Conservation (phyloP, 2,329 filamentous ascomycete species). For the Colletotrichum lini region DNA sequence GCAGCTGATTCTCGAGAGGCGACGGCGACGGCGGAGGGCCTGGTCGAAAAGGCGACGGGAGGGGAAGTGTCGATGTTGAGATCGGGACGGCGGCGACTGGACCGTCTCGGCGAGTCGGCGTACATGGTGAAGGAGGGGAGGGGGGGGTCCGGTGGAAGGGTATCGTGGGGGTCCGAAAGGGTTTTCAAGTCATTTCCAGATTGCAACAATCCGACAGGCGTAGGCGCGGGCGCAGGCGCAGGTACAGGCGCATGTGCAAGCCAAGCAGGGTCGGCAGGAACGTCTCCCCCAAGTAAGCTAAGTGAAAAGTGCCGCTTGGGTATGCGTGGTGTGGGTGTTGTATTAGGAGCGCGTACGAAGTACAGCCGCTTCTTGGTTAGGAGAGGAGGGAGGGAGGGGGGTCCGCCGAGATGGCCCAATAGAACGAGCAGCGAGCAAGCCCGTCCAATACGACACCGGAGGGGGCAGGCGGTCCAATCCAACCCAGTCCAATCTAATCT, state of each 20-base stretch:
- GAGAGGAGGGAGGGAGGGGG: no score
- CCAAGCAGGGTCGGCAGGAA: background rate
- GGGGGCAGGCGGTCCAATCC: background rate
- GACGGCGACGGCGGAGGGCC: conserved; percentile 22
- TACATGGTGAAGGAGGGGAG: conserved; percentile 33
- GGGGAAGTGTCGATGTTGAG: conserved; percentile 44
- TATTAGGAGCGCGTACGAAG: no score
- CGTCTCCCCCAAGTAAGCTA: background rate
- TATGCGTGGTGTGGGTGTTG: no score
- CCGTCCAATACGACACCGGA: conserved; percentile 7
- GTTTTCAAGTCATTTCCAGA: conserved; percentile 41
- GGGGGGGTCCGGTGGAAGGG: background rate
- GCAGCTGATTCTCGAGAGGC: conserved; percentile 24
- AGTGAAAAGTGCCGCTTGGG: conserved; percentile 1
- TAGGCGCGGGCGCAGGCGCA: background rate
- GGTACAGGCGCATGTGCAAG: conserved; percentile 2
- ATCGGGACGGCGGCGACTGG: conserved; percentile 43
- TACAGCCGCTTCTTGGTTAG: no score
- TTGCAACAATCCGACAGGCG: conserved; percentile 17
- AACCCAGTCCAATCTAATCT: no score
- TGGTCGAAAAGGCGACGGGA: conserved; percentile 25
- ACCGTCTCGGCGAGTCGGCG: conserved; percentile 38
- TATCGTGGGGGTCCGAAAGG: conserved; percentile 38
- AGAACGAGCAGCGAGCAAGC: conserved; percentile 6
- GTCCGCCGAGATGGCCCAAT: background rate